Percentiles rank a stretch among this genome's conserved stretches.
Conservation (phyloP, 2,329 filamentous ascomycete genomes). For the Colletotrichum limetticola region DNA sequence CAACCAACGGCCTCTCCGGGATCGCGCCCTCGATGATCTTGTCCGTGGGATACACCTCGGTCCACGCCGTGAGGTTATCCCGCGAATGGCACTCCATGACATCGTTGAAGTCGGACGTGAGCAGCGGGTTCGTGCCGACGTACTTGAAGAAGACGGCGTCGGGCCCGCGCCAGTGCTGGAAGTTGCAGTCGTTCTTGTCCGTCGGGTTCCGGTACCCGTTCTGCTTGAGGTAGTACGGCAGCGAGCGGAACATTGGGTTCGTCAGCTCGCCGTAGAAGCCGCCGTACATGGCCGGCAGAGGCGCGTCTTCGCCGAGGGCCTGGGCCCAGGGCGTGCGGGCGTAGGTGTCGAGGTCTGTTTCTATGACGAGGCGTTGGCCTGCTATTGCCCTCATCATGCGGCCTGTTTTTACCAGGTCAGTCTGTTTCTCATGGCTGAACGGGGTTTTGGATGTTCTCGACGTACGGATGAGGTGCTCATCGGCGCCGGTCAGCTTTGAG, state of each 20-base stretch:
- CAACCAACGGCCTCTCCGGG: constrained; percentile 43
- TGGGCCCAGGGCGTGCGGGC: constrained; percentile 46
- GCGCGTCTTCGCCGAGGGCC: constrained; percentile 42
- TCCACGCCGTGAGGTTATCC: constrained; percentile 50
- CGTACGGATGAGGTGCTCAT: constrained; percentile 46
- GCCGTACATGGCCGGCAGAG: constrained; percentile 45
- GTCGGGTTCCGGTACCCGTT: constrained; percentile 48
- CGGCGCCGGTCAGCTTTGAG: constrained; percentile 45
- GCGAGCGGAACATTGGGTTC: constrained; percentile 42
- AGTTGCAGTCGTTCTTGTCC: constrained; percentile 44
- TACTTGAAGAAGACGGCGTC: constrained; percentile 45
- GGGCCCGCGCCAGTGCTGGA: constrained; percentile 44
- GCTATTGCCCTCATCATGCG: constrained; percentile 49
- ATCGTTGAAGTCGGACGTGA: constrained; percentile 46
- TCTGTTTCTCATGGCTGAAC: neutral
- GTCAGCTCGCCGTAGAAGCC: constrained; percentile 47
- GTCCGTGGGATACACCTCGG: constrained; percentile 39
- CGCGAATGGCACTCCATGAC: constrained; percentile 51
- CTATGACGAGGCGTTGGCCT: constrained; percentile 47
- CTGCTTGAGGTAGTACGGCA: constrained; percentile 46
- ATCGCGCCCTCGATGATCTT: constrained; percentile 41
- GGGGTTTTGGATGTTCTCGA: neutral
- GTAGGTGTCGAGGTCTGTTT: constrained; percentile 47
- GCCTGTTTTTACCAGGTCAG: constrained; percentile 34
- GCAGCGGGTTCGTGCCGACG: constrained; percentile 41